Evolutionary conservation across 139 green algal genomes (phyloP).

Genomic region (Volvox reticuliferus): DNA sequence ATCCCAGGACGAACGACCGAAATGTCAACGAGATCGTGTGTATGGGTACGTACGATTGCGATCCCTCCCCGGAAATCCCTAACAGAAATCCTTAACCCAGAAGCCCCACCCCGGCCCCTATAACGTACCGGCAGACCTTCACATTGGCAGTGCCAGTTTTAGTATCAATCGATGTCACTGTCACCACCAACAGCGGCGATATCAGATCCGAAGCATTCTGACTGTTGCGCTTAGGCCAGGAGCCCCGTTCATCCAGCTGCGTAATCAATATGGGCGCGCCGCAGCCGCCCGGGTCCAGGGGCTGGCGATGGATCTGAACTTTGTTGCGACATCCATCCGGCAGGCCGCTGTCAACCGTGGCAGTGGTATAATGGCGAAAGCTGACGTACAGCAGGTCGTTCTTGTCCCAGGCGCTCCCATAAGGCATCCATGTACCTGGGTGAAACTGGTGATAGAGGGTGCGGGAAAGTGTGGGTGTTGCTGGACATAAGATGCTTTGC

Average conservation of each 20-base stretch:
- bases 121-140: neutral
- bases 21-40: too few species aligned
- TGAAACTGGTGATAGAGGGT: neutral
- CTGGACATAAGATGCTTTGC: too few species aligned
- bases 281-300: neutral
- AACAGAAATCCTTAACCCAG: too few species aligned
- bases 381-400: slow-evolving; percentile 1
- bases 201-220: neutral
- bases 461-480: too few species aligned
- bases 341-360: slow-evolving; percentile 3
- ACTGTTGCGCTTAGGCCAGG: neutral
- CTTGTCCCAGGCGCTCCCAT: neutral
- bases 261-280: neutral
- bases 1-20: too few species aligned
- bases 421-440: neutral
- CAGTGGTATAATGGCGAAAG: neutral
- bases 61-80: too few species aligned
- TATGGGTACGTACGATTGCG: too few species aligned
- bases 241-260: neutral
- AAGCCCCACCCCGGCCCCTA: too few species aligned
- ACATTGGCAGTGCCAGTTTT: neutral
- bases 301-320: neutral
- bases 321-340: neutral
- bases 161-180: neutral
- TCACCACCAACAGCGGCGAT: slow-evolving; percentile 14